These are phyloP conservation scores for Boeremia lycopersici DNA, from an alignment of 2,329 filamentous ascomycete genomes.

Conservation along the genomic window DNA sequence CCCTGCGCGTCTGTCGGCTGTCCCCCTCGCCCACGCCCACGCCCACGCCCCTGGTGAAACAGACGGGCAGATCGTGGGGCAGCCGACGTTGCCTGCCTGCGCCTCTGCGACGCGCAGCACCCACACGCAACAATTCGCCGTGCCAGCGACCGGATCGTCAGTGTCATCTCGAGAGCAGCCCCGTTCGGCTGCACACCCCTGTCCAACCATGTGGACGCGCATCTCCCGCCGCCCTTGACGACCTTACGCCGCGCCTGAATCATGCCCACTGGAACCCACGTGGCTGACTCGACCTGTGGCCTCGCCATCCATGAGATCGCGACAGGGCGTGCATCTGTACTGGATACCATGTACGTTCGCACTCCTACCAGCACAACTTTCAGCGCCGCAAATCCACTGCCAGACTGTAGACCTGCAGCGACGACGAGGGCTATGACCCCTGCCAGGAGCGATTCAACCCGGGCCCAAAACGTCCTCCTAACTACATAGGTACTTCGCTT, in stretches of 20 bases:
- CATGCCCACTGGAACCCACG: conserved; percentile 3
- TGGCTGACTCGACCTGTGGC: background rate
- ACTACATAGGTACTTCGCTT: no score
- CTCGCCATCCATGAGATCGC: no score
- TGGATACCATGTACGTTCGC: no score
- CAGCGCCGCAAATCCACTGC: no score
- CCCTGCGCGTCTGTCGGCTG: background rate
- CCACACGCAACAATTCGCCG: background rate
- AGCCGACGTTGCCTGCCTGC: background rate
- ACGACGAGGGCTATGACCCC: no score
- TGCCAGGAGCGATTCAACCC: no score
- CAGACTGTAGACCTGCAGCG: no score
- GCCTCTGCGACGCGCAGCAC: background rate
- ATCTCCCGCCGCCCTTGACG: conserved; percentile 12
- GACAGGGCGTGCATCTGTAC: no score
- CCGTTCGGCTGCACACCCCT: conserved; percentile 2
- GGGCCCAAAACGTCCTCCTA: no score
- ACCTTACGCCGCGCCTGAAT: background rate
- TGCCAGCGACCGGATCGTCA: no score
- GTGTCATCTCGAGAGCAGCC: background rate
- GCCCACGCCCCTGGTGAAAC: background rate
- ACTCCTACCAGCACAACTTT: no score
- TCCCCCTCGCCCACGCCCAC: background rate
- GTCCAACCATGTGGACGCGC: background rate
- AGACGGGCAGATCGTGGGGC: background rate